phyloP scores from a whole-genome alignment of 768 basidiomycete species.

The Leccinum subgranulosum region DNA sequence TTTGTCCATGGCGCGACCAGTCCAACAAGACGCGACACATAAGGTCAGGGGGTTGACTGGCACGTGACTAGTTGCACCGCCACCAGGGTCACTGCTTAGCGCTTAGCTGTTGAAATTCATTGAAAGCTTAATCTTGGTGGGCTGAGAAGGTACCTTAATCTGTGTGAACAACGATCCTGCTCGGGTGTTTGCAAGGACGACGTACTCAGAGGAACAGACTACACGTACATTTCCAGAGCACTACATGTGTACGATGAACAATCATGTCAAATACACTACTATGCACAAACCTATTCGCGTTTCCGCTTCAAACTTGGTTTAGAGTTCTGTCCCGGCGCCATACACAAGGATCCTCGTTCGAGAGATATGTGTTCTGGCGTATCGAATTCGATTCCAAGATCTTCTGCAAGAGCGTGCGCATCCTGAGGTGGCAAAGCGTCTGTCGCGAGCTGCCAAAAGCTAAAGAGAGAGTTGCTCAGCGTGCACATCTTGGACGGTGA shows the following conservation, averaged over 20 bases:
- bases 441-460: conserved; percentile 72
- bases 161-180: not conserved
- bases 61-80: conserved; percentile 9
- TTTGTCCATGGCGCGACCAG: conserved; percentile 20
- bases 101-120: too few species aligned
- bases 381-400: conserved; percentile 79
- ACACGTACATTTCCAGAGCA: not conserved
- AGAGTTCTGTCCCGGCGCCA: conserved; percentile 23
- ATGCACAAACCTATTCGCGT: conserved; percentile 28
- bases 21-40: not conserved
- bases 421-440: conserved; percentile 69
- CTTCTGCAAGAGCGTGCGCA: conserved; percentile 62
- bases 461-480: conserved; percentile 28
- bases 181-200: not conserved
- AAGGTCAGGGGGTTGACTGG: conserved; percentile 5
- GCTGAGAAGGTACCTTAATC: too few species aligned
- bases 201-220: not conserved
- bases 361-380: conserved; percentile 64
- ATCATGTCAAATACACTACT: not conserved
- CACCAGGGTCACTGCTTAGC: not conserved
- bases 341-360: conserved; percentile 63
- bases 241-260: not conserved
- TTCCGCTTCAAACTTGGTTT: conserved; percentile 50
- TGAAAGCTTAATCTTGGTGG: not conserved
- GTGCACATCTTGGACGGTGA: not conserved